Conservation (phyloP, 257 asterid species). For the Leonotis leonurus region DNA sequence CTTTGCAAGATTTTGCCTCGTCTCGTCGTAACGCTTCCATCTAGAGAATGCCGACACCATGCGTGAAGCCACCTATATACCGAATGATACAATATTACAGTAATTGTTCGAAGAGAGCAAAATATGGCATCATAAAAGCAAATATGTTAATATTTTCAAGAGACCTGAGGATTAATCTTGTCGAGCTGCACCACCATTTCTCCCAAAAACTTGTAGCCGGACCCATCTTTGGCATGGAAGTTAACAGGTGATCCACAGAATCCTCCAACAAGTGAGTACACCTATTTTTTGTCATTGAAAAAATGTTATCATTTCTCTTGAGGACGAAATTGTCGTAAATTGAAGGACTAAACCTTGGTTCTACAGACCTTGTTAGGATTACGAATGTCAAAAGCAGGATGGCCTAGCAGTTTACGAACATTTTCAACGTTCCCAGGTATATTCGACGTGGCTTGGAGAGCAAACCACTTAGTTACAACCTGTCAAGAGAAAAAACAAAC, state of each 20-base stretch:
- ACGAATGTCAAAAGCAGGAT: slow-evolving; percentile 71
- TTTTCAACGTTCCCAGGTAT: slow-evolving; percentile 70
- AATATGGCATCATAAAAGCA: neutral
- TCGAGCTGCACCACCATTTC: slow-evolving; percentile 73
- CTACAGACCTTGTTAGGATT: slow-evolving; percentile 70
- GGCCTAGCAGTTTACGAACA: slow-evolving; percentile 57
- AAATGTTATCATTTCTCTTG: neutral
- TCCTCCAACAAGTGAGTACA: slow-evolving; percentile 67
- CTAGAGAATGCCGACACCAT: slow-evolving; percentile 90
- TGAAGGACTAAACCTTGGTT: neutral
- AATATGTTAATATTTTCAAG: neutral
- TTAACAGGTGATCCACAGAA: slow-evolving; percentile 73
- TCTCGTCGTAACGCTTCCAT: slow-evolving; percentile 89
- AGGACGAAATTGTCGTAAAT: neutral
- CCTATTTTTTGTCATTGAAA: slow-evolving; percentile 27
- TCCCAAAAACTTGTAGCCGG: slow-evolving; percentile 83
- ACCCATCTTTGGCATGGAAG: slow-evolving; percentile 71
- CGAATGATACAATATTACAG: neutral
- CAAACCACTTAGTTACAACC: slow-evolving; percentile 78
- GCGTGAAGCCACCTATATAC: slow-evolving; percentile 85
- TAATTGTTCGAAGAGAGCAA: neutral
- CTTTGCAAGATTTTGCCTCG: slow-evolving; percentile 72
- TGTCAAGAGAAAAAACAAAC: slow-evolving; percentile 9
- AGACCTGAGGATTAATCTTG: slow-evolving; percentile 81
- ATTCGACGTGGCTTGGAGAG: slow-evolving; percentile 67